Conservation (phyloP, 495 filamentous ascomycete genomes). For the Antarctomyces pellizariae region DNA sequence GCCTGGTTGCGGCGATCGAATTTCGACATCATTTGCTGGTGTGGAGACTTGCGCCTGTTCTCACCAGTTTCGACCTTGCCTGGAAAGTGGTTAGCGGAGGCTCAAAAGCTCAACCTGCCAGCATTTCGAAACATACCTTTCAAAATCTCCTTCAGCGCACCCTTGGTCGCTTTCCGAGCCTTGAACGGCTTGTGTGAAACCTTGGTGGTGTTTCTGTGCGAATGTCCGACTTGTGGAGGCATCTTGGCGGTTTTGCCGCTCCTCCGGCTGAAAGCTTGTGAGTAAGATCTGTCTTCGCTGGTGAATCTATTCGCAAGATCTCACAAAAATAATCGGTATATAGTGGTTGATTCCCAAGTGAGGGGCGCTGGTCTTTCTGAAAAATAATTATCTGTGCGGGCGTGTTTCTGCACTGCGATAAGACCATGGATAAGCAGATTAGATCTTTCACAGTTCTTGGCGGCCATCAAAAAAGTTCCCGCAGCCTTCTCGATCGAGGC, state of each 20-base stretch:
- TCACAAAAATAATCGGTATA: too few relatives aligned
- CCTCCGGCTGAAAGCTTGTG: slow-evolving; percentile 76
- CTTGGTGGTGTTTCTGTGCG: slow-evolving; percentile 85
- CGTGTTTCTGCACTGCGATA: too few relatives aligned
- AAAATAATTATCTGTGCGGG: too few relatives aligned
- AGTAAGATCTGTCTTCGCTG: too few relatives aligned
- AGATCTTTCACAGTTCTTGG: too few relatives aligned
- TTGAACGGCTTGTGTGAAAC: slow-evolving; percentile 71
- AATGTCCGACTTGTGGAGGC: slow-evolving; percentile 39
- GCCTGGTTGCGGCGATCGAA: slow-evolving; percentile 83
- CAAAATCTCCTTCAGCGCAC: slow-evolving; percentile 49
- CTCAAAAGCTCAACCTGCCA: not conserved
- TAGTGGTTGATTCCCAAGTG: too few relatives aligned
- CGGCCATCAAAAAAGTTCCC: too few relatives aligned
- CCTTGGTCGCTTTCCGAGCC: slow-evolving; percentile 70
- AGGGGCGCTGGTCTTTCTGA: too few relatives aligned
- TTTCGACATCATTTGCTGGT: slow-evolving; percentile 94
- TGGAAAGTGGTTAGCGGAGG: slow-evolving; percentile 10
- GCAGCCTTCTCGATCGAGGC: too few relatives aligned
- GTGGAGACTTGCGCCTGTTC: slow-evolving; percentile 58
- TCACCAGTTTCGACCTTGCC: slow-evolving; percentile 38
- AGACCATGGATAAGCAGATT: too few relatives aligned
- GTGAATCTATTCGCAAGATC: too few relatives aligned
- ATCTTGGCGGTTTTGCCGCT: slow-evolving; percentile 45
- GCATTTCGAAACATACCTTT: slow-evolving; percentile 39